phyloP scores from a whole-genome alignment of 768 basidiomycete genomes.

The Vararia minispora region DNA sequence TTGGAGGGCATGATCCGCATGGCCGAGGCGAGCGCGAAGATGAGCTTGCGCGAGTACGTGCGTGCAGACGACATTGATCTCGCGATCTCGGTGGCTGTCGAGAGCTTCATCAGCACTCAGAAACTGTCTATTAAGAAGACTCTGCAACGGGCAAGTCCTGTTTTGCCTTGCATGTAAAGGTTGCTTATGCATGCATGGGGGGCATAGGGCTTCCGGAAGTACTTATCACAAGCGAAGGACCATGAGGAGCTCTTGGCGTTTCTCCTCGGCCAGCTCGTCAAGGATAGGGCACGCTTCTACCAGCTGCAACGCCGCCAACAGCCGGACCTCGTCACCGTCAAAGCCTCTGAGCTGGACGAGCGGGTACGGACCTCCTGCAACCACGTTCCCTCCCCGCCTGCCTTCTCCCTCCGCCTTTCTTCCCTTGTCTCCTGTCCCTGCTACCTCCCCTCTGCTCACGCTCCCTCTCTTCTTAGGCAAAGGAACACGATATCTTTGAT shows the following conservation, averaged over 20 bases:
- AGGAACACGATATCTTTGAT: slow-evolving; percentile 95
- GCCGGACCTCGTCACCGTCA: slow-evolving; percentile 67
- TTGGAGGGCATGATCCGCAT: slow-evolving; percentile 99
- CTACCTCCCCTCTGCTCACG: too few relatives aligned
- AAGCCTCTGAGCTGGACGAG: slow-evolving; percentile 75
- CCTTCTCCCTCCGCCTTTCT: not conserved
- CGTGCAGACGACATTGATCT: slow-evolving; percentile 93
- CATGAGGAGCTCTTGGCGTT: slow-evolving; percentile 94
- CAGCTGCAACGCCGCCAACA: slow-evolving; percentile 69
- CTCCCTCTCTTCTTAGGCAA: slow-evolving; percentile 66
- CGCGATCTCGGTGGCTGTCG: slow-evolving; percentile 91
- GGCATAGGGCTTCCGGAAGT: slow-evolving; percentile 86
- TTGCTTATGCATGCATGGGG: not conserved
- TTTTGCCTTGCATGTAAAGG: not conserved
- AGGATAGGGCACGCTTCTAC: slow-evolving; percentile 81
- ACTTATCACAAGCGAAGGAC: slow-evolving; percentile 90
- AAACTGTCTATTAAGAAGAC: slow-evolving; percentile 99
- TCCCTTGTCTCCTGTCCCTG: slow-evolving; percentile 9
- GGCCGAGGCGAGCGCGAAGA: slow-evolving; percentile 97
- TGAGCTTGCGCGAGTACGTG: slow-evolving; percentile 95
- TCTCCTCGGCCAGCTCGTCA: slow-evolving; percentile 86
- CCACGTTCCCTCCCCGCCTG: too few relatives aligned
- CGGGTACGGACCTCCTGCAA: too few relatives aligned
- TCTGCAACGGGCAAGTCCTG: slow-evolving; percentile 68
- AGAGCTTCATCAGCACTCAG: slow-evolving; percentile 92